Conservation (phyloP, 23 red algal species). For the Gracilaria domingensis region DNA sequence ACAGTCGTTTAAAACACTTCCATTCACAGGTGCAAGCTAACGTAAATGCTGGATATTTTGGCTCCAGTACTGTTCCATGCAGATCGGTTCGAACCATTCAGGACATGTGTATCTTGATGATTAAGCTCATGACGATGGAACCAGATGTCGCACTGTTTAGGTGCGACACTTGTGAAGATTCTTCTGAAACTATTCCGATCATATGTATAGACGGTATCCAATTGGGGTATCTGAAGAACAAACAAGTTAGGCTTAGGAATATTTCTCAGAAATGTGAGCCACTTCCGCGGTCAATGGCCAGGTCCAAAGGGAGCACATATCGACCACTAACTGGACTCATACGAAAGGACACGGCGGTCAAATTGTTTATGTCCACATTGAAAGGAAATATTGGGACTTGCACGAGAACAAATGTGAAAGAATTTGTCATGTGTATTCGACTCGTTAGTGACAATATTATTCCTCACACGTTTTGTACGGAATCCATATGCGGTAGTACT, state of each 20-base stretch:
- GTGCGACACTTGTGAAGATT: background rate
- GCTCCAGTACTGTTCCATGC: background rate
- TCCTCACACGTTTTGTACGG: background rate
- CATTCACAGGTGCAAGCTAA: background rate
- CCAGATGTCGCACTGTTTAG: background rate
- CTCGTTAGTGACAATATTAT: background rate
- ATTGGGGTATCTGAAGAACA: background rate
- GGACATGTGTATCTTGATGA: background rate
- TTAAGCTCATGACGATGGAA: background rate
- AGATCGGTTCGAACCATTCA: background rate
- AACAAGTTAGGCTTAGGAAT: background rate
- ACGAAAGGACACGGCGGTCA: background rate
- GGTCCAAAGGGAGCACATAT: background rate
- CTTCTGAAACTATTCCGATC: background rate
- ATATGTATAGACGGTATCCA: conserved; percentile 1
- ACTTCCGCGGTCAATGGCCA: background rate
- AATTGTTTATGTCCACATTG: background rate
- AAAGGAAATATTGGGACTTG: background rate
- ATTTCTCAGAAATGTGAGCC: background rate
- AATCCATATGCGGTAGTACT: conserved; percentile 1
- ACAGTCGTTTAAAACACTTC: background rate
- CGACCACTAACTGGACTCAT: background rate
- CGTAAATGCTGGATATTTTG: background rate
- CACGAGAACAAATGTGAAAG: background rate
- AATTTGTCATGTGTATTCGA: background rate